Conservation (phyloP, 2,329 filamentous ascomycete genomes). For the Emericellopsis atlantica region DNA sequence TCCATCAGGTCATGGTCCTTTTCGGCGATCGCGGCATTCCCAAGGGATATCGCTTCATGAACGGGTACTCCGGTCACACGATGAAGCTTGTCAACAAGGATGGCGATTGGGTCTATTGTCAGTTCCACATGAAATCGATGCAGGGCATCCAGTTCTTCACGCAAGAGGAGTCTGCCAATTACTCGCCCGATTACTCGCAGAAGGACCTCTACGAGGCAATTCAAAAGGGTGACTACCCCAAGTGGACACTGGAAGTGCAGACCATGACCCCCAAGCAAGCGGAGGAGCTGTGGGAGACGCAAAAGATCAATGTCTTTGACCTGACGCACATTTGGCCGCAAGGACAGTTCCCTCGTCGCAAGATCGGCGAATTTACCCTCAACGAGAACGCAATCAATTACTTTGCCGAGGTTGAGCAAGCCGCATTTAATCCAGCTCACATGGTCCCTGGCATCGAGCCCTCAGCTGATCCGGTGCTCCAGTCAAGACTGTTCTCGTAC, state of each 20-base stretch:
- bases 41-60: conserved; percentile 38
- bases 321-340: conserved; percentile 60
- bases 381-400: conserved; percentile 56
- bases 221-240: conserved; percentile 34
- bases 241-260: conserved; percentile 42
- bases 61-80: conserved; percentile 41
- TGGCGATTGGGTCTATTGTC: conserved; percentile 38
- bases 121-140: conserved; percentile 39
- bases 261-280: conserved; percentile 36
- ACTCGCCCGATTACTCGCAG: conserved; percentile 32
- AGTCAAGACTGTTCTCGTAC: conserved; percentile 48
- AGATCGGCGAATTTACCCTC: conserved; percentile 49
- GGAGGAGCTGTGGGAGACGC: conserved; percentile 27
- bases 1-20: conserved; percentile 45
- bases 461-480: conserved; percentile 49
- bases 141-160: conserved; percentile 38
- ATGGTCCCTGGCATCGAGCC: conserved; percentile 52
- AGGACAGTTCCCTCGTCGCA: conserved; percentile 44
- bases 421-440: conserved; percentile 51
- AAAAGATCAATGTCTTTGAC: conserved; percentile 49
- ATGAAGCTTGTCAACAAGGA: conserved; percentile 42
- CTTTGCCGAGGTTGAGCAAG: conserved; percentile 58
- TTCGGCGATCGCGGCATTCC: conserved; percentile 46
- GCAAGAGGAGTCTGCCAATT: conserved; percentile 31
- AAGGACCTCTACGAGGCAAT: conserved; percentile 43